Evolutionary conservation across 2,329 filamentous ascomycete genomes (phyloP).

Genomic region (Elsinoe perseae): DNA sequence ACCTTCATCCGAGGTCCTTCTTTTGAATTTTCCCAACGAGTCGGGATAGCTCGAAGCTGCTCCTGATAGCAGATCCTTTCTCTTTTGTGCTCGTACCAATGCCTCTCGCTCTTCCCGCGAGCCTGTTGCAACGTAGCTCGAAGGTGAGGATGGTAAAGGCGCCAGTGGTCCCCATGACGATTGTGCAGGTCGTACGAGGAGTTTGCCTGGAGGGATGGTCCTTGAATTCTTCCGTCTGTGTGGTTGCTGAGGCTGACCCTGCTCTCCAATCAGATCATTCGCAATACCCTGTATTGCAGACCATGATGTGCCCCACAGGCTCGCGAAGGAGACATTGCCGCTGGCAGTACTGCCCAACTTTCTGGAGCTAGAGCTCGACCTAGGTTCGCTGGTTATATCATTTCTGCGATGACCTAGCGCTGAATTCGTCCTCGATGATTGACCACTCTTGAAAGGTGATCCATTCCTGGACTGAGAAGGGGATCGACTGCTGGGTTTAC

Average conservation of each 20-base stretch:
- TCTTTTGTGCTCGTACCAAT: conserved; percentile 43
- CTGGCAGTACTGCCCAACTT: not conserved
- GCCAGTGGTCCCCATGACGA: conserved; percentile 41
- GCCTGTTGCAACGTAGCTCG: conserved; percentile 37
- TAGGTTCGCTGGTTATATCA: conserved; percentile 5
- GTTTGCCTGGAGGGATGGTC: conserved; percentile 23
- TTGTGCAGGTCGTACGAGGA: conserved; percentile 30
- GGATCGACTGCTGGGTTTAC: conserved; percentile 23
- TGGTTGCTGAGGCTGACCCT: conserved; percentile 23
- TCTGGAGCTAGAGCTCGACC: conserved; percentile 18
- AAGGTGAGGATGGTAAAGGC: conserved; percentile 29
- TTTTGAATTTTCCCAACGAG: conserved; percentile 48
- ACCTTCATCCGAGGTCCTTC: conserved; percentile 60
- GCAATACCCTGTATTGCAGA: conserved; percentile 43
- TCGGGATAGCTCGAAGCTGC: conserved; percentile 36
- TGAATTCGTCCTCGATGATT: conserved; percentile 10
- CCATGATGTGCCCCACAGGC: conserved; percentile 43
- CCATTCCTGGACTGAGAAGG: conserved; percentile 32
- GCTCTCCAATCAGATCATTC: conserved; percentile 39
- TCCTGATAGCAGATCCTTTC: conserved; percentile 39
- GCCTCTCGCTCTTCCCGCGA: conserved; percentile 40
- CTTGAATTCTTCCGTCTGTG: conserved; percentile 12
- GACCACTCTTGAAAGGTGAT: not conserved
- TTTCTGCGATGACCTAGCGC: conserved; percentile 6
- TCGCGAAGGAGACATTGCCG: conserved; percentile 30